A percentile compares a stretch with the other conserved stretches of the same genome.
These are phyloP conservation scores for Excoecaria cochinchinensis DNA, from an alignment of 345 rosid species.

Conservation along the genomic window DNA sequence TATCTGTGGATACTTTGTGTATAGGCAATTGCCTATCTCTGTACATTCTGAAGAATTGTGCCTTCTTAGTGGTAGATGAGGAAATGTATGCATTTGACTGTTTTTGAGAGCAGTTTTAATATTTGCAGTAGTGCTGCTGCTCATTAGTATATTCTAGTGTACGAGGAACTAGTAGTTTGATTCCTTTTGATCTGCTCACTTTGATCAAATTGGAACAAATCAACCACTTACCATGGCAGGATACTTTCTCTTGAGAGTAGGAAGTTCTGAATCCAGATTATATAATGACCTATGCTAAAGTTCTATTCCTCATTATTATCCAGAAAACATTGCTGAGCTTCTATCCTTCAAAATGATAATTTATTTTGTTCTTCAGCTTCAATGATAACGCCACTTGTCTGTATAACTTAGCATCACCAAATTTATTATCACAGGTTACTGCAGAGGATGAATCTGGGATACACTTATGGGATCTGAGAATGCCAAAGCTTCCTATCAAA, in stretches of 20 bases:
- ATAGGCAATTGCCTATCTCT: neutral
- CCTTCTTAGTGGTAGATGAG: neutral
- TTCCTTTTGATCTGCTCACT: too few species aligned
- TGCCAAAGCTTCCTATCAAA: conserved; percentile 34
- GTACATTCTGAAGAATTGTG: neutral
- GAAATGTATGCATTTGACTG: neutral
- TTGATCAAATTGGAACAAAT: neutral
- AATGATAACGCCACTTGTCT: neutral
- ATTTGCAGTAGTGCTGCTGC: neutral
- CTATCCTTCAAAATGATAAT: too few species aligned
- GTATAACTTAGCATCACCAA: neutral
- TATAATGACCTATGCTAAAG: too few species aligned
- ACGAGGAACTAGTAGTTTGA: too few species aligned
- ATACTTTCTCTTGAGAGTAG: too few species aligned
- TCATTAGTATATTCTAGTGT: neutral
- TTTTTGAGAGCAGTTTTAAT: neutral
- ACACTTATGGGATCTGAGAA: conserved; percentile 20
- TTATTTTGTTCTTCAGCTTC: conserved; percentile 4
- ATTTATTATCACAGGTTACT: conserved; percentile 49
- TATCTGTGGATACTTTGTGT: neutral
- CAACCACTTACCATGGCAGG: neutral
- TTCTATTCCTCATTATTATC: too few species aligned
- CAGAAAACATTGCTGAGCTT: too few species aligned
- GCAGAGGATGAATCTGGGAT: conserved; percentile 31
- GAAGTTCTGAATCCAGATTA: too few species aligned